These are phyloP conservation scores for Diaporthe citrichinensis DNA, from an alignment of 2,329 filamentous ascomycete species.

Conservation along the genomic window DNA sequence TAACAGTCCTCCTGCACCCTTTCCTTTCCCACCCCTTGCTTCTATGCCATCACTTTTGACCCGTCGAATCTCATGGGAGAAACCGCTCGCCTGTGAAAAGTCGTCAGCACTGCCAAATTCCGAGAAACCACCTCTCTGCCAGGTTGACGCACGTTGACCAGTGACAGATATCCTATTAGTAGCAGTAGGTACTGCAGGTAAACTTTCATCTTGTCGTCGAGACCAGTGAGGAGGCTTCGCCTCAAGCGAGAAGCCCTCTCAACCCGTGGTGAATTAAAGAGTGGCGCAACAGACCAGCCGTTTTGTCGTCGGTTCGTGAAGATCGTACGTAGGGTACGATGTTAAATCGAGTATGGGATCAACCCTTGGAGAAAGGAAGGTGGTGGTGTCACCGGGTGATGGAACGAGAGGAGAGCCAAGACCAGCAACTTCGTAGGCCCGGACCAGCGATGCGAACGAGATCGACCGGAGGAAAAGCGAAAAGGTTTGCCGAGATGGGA, in stretches of 20 bases:
- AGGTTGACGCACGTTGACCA: conserved; percentile 34
- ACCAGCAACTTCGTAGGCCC: conserved; percentile 35
- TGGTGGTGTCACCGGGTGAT: conserved; percentile 32
- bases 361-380: conserved; percentile 24
- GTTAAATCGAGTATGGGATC: conserved; percentile 22
- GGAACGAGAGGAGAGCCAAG: conserved; percentile 39
- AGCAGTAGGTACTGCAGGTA: conserved; percentile 32
- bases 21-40: conserved; percentile 11
- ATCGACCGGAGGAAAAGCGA: conserved; percentile 34
- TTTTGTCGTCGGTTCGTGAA: conserved; percentile 32
- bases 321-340: background rate
- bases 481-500: conserved; percentile 33
- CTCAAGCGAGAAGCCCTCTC: conserved; percentile 15
- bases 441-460: conserved; percentile 31
- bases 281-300: conserved; percentile 42
- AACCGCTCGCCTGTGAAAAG: conserved; percentile 29
- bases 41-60: conserved; percentile 11
- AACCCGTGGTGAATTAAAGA: conserved; percentile 27
- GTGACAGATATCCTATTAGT: conserved; percentile 38
- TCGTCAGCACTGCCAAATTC: conserved; percentile 17
- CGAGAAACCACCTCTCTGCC: background rate
- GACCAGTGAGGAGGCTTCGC: conserved; percentile 32
- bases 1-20: background rate
- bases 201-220: conserved; percentile 39
- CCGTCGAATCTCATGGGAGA: conserved; percentile 31